phyloP scores from a whole-genome alignment of 345 rosid species.

The Hibiscus syriacus region DNA sequence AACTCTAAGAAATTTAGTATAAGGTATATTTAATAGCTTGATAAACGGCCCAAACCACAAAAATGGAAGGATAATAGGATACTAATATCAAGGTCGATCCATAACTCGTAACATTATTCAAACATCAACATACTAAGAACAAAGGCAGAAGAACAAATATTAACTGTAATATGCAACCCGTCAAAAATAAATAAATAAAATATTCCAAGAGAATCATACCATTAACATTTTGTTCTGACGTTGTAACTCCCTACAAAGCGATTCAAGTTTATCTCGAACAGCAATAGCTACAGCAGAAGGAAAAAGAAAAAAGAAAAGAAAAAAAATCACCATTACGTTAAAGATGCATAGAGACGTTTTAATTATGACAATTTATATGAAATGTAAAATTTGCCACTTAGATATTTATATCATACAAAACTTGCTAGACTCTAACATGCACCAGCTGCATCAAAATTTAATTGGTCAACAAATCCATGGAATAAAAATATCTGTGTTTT shows the following conservation, averaged over 20 bases:
- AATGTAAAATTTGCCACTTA: background rate
- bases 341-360: background rate
- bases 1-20: background rate
- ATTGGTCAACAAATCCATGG: background rate
- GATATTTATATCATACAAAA: background rate
- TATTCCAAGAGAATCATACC: conserved; percentile 32
- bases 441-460: background rate
- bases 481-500: background rate
- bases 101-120: background rate
- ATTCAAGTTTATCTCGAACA: conserved; percentile 88
- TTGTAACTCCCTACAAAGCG: conserved; percentile 87
- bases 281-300: conserved; percentile 46
- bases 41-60: background rate
- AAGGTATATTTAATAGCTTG: background rate
- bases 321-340: background rate
- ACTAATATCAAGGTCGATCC: background rate
- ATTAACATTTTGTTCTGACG: conserved; percentile 89
- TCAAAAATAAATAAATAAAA: background rate
- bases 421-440: background rate
- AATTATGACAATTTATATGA: too few species aligned
- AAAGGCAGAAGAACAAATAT: background rate
- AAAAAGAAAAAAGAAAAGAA: background rate
- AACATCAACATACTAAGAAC: background rate
- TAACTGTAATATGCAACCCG: background rate
- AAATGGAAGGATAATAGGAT: background rate